phyloP scores from a whole-genome alignment of 2,329 filamentous ascomycete genomes.

The Orbilia quercus region DNA sequence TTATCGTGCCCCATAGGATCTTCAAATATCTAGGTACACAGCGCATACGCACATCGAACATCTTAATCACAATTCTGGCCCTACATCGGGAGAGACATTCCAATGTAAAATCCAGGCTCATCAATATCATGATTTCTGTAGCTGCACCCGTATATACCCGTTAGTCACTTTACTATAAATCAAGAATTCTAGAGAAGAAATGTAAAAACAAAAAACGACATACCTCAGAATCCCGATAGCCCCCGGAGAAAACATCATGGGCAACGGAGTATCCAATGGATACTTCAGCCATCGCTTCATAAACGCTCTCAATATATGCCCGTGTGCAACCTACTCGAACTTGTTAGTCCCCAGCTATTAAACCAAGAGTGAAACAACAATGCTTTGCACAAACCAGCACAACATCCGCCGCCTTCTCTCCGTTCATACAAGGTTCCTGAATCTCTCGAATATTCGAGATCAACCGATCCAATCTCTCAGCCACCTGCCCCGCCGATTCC shows the following conservation, averaged over 20 bases:
- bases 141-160: background rate
- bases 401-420: conserved; percentile 66
- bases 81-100: conserved; percentile 34
- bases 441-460: conserved; percentile 67
- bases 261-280: conserved; percentile 61
- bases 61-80: no score
- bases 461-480: conserved; percentile 66
- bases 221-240: conserved; percentile 62
- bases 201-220: background rate
- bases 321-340: conserved; percentile 61
- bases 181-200: background rate
- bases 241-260: conserved; percentile 63
- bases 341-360: background rate
- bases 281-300: conserved; percentile 69
- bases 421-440: conserved; percentile 65
- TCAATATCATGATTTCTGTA: conserved; percentile 34
- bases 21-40: no score
- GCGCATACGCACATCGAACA: no score
- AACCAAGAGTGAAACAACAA: background rate
- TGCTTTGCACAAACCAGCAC: conserved; percentile 66
- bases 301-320: conserved; percentile 69
- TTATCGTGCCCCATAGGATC: no score
- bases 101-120: conserved; percentile 43
- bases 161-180: background rate
- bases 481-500: conserved; percentile 67